phyloP scores from a whole-genome alignment of 2,329 filamentous ascomycete genomes.

The Phialophora tarda region DNA sequence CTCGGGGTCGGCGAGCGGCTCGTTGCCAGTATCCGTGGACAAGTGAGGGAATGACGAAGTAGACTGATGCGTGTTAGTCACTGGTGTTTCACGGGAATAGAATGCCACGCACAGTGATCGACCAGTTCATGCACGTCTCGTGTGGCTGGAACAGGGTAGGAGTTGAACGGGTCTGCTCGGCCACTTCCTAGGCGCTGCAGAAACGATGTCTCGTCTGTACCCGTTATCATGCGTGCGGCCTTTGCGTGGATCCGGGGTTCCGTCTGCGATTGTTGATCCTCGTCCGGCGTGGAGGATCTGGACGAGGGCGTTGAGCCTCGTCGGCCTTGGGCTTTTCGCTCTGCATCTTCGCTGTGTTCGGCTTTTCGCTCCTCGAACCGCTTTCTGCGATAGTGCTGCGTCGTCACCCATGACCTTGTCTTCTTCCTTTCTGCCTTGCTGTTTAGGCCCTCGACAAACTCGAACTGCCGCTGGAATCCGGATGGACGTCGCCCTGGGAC shows the following conservation, averaged over 20 bases:
- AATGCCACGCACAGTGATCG: constrained; percentile 23
- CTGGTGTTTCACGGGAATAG: not conserved
- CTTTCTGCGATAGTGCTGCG: constrained; percentile 28
- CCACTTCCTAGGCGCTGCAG: constrained; percentile 19
- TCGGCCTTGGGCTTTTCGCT: too few species aligned
- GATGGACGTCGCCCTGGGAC: not conserved
- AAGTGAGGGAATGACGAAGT: constrained; percentile 29
- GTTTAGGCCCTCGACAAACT: constrained; percentile 25
- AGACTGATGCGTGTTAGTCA: constrained; percentile 13
- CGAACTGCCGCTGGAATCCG: constrained; percentile 17
- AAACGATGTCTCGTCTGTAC: not conserved
- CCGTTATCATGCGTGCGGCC: not conserved
- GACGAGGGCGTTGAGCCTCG: not conserved
- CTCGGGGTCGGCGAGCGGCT: constrained; percentile 24
- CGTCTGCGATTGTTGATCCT: not conserved
- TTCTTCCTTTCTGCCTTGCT: constrained; percentile 20
- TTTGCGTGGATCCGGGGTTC: not conserved
- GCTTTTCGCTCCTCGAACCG: constrained; percentile 1
- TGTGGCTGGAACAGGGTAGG: constrained; percentile 24
- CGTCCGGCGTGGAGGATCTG: not conserved
- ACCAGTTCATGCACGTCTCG: constrained; percentile 30
- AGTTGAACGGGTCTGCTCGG: constrained; percentile 26
- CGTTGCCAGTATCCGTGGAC: constrained; percentile 25
- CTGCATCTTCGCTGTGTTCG: not conserved
- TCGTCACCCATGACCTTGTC: constrained; percentile 27